Evolutionary conservation across 1,139 yeast species (phyloP).

Genomic region (Nadsonia commutata): DNA sequence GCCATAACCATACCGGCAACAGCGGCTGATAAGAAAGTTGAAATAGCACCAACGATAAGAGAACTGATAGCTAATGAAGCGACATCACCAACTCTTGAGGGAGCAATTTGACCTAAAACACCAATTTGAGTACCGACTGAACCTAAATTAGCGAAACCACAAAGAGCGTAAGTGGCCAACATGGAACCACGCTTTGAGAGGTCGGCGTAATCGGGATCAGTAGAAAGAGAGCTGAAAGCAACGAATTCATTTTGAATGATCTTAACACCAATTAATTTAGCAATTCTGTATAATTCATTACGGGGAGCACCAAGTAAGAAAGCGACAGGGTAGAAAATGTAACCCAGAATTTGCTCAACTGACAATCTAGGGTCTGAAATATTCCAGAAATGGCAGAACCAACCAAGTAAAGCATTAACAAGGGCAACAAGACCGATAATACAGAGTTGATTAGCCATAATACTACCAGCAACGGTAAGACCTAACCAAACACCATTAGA

Average conservation of each 20-base stretch:
- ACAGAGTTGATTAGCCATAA: conserved; percentile 47
- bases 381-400: conserved; percentile 56
- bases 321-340: conserved; percentile 45
- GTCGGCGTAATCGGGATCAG: conserved; percentile 30
- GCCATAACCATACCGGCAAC: conserved; percentile 57
- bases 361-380: conserved; percentile 36
- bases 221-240: conserved; percentile 33
- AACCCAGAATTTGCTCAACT: conserved; percentile 42
- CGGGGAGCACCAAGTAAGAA: conserved; percentile 50
- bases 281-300: conserved; percentile 36
- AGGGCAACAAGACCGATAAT: conserved; percentile 48
- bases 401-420: conserved; percentile 41
- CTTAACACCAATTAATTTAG: conserved; percentile 42
- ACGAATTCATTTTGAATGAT: conserved; percentile 52
- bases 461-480: conserved; percentile 42
- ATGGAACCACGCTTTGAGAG: conserved; percentile 40
- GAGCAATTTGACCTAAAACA: conserved; percentile 45
- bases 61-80: conserved; percentile 36
- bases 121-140: conserved; percentile 52
- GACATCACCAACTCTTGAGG: conserved; percentile 35
- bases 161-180: conserved; percentile 48
- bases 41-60: conserved; percentile 39
- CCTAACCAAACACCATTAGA: conserved; percentile 51
- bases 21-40: conserved; percentile 47
- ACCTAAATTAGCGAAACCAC: conserved; percentile 55